Conservation (phyloP, 257 asterid species). For the Verbascum thapsus region DNA sequence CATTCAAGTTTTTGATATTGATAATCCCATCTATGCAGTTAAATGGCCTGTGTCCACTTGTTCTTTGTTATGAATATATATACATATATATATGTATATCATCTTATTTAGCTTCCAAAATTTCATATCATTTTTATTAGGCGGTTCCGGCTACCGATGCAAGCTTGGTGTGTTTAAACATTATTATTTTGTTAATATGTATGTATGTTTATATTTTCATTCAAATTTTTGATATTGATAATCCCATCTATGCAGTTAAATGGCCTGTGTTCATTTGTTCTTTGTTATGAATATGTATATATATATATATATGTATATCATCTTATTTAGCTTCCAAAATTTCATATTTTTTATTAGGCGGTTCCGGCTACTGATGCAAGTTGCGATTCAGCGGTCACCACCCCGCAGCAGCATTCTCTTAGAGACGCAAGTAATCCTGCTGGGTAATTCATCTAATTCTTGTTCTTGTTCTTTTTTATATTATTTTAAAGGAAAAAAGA, state of each 20-base stretch:
- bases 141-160: conserved; percentile 66
- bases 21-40: background rate
- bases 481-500: background rate
- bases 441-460: conserved; percentile 53
- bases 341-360: conserved; percentile 34
- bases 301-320: background rate
- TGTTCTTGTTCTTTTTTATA: background rate
- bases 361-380: conserved; percentile 70
- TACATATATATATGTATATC: no score
- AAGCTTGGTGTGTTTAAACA: conserved; percentile 48
- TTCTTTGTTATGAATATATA: background rate
- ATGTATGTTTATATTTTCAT: background rate
- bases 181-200: background rate
- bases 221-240: no score
- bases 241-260: background rate
- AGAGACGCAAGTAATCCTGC: conserved; percentile 96
- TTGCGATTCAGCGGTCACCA: conserved; percentile 83
- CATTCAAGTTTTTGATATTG: no score
- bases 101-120: background rate
- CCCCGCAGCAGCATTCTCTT: conserved; percentile 77
- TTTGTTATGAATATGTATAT: background rate
- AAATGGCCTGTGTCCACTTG: background rate
- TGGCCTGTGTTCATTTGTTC: background rate
- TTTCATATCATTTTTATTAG: conserved; percentile 25
- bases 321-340: conserved; percentile 2